A percentile compares a stretch with the other conserved stretches of the same genome.
These are phyloP conservation scores for Stevia rebaudiana DNA, from an alignment of 140 eudicot genomes.

Conservation along the genomic window DNA sequence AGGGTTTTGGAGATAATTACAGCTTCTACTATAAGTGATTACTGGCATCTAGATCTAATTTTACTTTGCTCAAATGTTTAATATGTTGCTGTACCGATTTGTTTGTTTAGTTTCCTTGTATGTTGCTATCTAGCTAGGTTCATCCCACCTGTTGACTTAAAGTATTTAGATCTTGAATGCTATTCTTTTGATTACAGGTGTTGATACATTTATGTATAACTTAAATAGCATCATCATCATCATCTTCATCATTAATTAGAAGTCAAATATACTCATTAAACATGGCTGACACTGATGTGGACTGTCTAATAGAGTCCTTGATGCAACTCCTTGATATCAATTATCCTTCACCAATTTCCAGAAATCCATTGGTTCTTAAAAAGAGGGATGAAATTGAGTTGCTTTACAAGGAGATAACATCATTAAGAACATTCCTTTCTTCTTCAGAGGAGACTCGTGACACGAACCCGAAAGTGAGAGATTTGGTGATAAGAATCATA, in stretches of 20 bases:
- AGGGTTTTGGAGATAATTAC: neutral
- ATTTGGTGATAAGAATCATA: conserved; percentile 11
- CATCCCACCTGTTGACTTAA: neutral
- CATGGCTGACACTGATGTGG: conserved; percentile 18
- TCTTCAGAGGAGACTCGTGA: conserved; percentile 13
- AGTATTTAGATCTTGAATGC: neutral
- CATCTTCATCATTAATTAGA: neutral
- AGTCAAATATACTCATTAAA: neutral
- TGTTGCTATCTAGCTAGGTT: neutral
- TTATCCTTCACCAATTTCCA: conserved; percentile 5
- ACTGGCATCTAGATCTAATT: neutral
- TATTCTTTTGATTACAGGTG: neutral
- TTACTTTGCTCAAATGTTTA: neutral
- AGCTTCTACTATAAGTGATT: neutral
- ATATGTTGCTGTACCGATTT: too few species aligned
- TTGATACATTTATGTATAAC: neutral
- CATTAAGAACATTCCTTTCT: conserved; percentile 12
- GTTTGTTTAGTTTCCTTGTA: too few species aligned
- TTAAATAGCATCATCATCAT: neutral
- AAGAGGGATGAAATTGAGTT: too few species aligned
- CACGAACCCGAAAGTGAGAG: neutral
- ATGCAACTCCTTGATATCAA: conserved; percentile 4
- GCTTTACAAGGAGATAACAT: neutral
- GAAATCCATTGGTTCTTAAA: neutral
- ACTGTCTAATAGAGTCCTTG: conserved; percentile 12